phyloP scores from a whole-genome alignment of 345 rosid species.

The Citrus australasica region DNA sequence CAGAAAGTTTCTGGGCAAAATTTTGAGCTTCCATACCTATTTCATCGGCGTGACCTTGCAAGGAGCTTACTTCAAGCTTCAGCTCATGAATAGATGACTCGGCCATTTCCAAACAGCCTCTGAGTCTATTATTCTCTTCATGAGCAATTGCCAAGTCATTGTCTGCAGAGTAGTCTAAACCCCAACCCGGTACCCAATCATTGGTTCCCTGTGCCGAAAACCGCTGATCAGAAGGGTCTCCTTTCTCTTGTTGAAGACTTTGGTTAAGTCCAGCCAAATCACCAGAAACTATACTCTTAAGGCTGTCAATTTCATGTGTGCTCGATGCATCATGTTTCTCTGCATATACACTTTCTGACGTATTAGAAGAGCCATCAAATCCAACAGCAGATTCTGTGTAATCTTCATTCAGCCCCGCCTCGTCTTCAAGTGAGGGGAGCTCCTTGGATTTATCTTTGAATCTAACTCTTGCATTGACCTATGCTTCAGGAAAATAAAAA shows the following conservation, averaged over 20 bases:
- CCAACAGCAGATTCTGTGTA: slow-evolving; percentile 61
- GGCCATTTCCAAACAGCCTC: slow-evolving; percentile 74
- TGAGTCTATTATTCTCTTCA: slow-evolving; percentile 77
- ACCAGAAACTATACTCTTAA: slow-evolving; percentile 67
- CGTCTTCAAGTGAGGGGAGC: slow-evolving; percentile 43
- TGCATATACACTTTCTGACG: slow-evolving; percentile 74
- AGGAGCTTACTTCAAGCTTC: slow-evolving; percentile 62
- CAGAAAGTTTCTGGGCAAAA: slow-evolving; percentile 61
- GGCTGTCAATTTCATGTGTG: slow-evolving; percentile 70
- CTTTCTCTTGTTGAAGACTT: slow-evolving; percentile 53
- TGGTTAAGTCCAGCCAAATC: slow-evolving; percentile 68
- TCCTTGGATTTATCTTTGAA: slow-evolving; percentile 55
- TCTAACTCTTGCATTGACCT: slow-evolving; percentile 64
- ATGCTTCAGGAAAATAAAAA: slow-evolving; percentile 15
- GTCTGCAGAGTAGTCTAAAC: slow-evolving; percentile 61
- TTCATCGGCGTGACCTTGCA: slow-evolving; percentile 70
- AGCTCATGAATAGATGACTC: slow-evolving; percentile 78
- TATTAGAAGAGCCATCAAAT: slow-evolving; percentile 85
- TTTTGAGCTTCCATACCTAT: slow-evolving; percentile 64
- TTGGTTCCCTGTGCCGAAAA: slow-evolving; percentile 39
- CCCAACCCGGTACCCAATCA: slow-evolving; percentile 72
- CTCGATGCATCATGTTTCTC: slow-evolving; percentile 84
- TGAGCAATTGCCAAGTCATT: slow-evolving; percentile 53
- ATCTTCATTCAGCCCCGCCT: slow-evolving; percentile 45
- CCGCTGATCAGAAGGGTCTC: slow-evolving; percentile 45